Conservation (phyloP, 2,329 filamentous ascomycete species). For the Curvularia spicifera region DNA sequence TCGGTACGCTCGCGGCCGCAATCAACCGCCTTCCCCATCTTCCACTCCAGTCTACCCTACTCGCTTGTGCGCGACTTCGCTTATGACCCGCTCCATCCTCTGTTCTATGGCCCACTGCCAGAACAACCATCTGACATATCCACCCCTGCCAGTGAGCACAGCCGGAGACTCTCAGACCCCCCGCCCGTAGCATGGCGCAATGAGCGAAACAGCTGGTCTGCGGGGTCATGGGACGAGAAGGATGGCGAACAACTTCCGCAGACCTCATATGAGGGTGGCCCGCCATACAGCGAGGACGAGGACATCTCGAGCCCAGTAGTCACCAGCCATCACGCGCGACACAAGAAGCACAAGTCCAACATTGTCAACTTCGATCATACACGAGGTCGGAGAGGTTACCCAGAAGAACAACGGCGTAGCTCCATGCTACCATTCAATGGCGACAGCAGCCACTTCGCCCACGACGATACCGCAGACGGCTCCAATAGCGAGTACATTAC, state of each 20-base stretch:
- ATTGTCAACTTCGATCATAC: conserved; percentile 51
- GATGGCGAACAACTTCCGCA: conserved; percentile 74
- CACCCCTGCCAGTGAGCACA: conserved; percentile 81
- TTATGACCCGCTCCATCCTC: conserved; percentile 79
- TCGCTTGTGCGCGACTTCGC: conserved; percentile 96
- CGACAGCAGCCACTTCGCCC: conserved; percentile 76
- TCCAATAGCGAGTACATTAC: conserved; percentile 82
- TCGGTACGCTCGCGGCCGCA: conserved; percentile 72
- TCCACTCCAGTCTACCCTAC: conserved; percentile 85
- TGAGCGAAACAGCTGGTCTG: conserved; percentile 64
- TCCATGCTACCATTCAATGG: conserved; percentile 59
- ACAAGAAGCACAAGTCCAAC: conserved; percentile 75
- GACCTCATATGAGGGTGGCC: conserved; percentile 79
- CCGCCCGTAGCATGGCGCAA: conserved; percentile 76
- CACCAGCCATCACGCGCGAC: conserved; percentile 71
- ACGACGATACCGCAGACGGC: conserved; percentile 71
- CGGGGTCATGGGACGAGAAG: conserved; percentile 59
- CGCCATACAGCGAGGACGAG: conserved; percentile 94
- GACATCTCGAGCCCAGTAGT: conserved; percentile 89
- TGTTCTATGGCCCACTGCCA: conserved; percentile 92
- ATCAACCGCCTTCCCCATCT: conserved; percentile 82
- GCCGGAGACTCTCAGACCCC: conserved; percentile 78
- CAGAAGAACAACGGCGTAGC: conserved; percentile 54
- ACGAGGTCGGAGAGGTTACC: conserved; percentile 42
- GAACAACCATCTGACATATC: conserved; percentile 79